Percentiles rank a stretch among this genome's conserved stretches.
phyloP scores from a whole-genome alignment of 129 eudicot species.

The Escallonia herrerae region DNA sequence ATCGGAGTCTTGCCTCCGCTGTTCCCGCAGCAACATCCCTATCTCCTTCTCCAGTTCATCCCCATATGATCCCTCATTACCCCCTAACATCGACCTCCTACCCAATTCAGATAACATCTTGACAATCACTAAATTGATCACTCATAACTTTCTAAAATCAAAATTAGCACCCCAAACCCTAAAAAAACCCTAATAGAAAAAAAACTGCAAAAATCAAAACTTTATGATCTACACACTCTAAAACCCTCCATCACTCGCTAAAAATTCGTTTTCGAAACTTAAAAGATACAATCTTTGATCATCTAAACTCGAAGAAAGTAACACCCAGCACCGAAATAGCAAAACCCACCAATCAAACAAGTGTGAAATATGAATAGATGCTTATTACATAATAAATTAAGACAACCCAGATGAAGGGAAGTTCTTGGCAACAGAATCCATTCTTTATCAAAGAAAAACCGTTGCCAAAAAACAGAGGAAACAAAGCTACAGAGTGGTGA shows the following conservation, averaged over 20 bases:
- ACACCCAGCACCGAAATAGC: neutral
- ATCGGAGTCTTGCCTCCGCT: slow-evolving; percentile 52
- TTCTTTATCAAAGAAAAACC: neutral
- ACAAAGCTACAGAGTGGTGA: neutral
- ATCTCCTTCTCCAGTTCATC: slow-evolving; percentile 78
- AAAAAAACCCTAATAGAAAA: slow-evolving; percentile 5
- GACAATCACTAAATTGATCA: neutral
- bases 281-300: slow-evolving; percentile 17
- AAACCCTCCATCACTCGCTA: slow-evolving; percentile 13
- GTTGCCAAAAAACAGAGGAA: slow-evolving; percentile 23
- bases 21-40: slow-evolving; percentile 69
- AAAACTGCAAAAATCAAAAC: slow-evolving; percentile 7
- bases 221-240: slow-evolving; percentile 19
- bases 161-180: slow-evolving; percentile 10
- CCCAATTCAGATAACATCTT: slow-evolving; percentile 75
- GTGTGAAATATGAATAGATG: neutral
- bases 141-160: neutral
- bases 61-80: slow-evolving; percentile 61
- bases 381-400: neutral
- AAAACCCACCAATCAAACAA: slow-evolving; percentile 20
- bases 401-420: neutral
- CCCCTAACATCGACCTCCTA: slow-evolving; percentile 48
- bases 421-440: neutral
- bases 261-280: neutral
- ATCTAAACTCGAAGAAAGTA: slow-evolving; percentile 21